Conservation (phyloP, 306 rosid genomes). For the Quercus cerris region DNA sequence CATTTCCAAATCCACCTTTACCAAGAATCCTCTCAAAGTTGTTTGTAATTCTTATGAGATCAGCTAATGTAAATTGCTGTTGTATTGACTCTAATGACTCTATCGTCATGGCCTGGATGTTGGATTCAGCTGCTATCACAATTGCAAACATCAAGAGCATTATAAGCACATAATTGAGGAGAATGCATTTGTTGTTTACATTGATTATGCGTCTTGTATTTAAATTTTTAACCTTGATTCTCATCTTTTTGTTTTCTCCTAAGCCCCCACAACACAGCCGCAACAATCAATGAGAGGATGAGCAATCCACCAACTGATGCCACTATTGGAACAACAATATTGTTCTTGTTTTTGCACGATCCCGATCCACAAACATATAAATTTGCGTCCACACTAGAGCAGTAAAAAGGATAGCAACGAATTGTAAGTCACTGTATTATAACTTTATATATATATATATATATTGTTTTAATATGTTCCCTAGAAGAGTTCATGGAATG, state of each 20-base stretch:
- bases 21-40: slow-evolving; percentile 48
- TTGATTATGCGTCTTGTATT: too few species aligned
- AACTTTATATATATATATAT: too few species aligned
- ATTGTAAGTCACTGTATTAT: too few species aligned
- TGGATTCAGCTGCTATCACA: too few species aligned
- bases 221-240: background rate
- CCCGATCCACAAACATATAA: slow-evolving; percentile 14
- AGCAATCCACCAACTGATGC: slow-evolving; percentile 24
- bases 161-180: too few species aligned
- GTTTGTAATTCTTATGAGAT: slow-evolving; percentile 33
- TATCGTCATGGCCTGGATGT: too few species aligned
- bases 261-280: background rate
- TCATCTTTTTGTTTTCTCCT: slow-evolving; percentile 19
- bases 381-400: slow-evolving; percentile 24
- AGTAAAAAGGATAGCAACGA: background rate
- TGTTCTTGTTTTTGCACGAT: slow-evolving; percentile 7
- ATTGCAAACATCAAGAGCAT: background rate
- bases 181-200: too few species aligned
- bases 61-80: slow-evolving; percentile 34
- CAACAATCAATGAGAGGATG: slow-evolving; percentile 1
- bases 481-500: background rate
- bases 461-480: too few species aligned
- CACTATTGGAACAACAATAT: slow-evolving; percentile 7
- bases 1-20: slow-evolving; percentile 55
- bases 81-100: slow-evolving; percentile 25